Base-by-base conservation (phyloP, 192 early-diverging fungal species). In the Funneliformis mosseae region DNA sequence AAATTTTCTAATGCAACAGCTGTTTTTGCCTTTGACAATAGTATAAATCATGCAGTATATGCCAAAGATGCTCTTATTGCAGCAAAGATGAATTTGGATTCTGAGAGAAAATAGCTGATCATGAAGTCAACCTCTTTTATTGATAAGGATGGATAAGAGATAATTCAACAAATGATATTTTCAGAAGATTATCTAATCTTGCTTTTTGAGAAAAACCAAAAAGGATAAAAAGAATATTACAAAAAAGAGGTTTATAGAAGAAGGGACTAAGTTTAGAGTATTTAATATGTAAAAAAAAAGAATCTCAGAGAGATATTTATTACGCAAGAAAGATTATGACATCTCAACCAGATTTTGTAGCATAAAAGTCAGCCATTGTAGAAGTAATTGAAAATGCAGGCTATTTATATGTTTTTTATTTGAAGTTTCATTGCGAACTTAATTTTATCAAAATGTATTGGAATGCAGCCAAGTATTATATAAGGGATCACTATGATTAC, bases 391-490 rank as follows among this genome's bases (percentile, higher is more conserved):
- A 69, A 42, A 50, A 80, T 43, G 45, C 62, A 63, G 48, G 79
- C 3, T 72, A 79, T 62, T 48, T 68, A 21, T 63, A 60, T 55
- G n/a, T 69, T 80, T 33, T 33, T 33, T 33, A 33, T 33, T 33
- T 33, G 33, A 33, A 33, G 3, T 33, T 33, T 33, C 33, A 33
- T 33, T 33, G 33, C 3, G 33, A 33, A 33, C 33, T 33, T 33
- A 33, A 33, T 33, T 33, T 33, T 33, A 33, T 33, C 33, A 33
- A 33, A 33, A 33, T 33, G 33, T 33, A 33, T 3, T 33, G 3
- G 33, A 41, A 63, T 76, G 82, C 62, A 69, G 74, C 42, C 62
- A 83, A 80, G 25, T 42, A 60, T 38, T 80, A 83, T 43, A 63
- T 50, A 23, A 42, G 75, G 42, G 50, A 59, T 43, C 0, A 80